phyloP scores from a whole-genome alignment of 2,329 filamentous ascomycete genomes.

The Mycosphaerella arachidis region DNA sequence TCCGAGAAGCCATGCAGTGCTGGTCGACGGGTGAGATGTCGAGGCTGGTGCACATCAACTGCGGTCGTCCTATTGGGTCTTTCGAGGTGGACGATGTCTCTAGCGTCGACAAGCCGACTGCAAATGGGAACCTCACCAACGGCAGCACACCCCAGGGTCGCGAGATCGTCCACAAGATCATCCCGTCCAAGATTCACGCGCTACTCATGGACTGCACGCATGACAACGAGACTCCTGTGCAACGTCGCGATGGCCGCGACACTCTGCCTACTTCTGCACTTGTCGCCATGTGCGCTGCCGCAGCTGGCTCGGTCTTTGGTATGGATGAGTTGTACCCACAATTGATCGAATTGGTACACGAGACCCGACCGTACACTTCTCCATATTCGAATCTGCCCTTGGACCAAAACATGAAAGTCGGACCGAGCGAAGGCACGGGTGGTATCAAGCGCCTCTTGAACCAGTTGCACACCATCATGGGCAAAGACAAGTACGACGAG shows the following conservation, averaged over 20 bases:
- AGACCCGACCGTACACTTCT: slow-evolving; percentile 78
- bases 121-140: slow-evolving; percentile 29
- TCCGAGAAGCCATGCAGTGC: slow-evolving; percentile 96
- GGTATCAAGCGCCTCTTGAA: slow-evolving; percentile 90
- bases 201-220: slow-evolving; percentile 99
- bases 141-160: slow-evolving; percentile 37
- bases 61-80: slow-evolving; percentile 89
- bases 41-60: slow-evolving; percentile 86
- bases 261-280: slow-evolving; percentile 91
- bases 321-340: slow-evolving; percentile 96
- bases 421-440: slow-evolving; percentile 77
- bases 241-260: slow-evolving; percentile 90
- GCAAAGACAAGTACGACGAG: slow-evolving; percentile 87
- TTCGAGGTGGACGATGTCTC: slow-evolving; percentile 90
- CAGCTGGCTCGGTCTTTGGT: slow-evolving; percentile 93
- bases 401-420: slow-evolving; percentile 53
- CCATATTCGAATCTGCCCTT: slow-evolving; percentile 57
- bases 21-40: slow-evolving; percentile 94
- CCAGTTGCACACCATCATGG: slow-evolving; percentile 92
- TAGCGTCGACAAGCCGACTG: slow-evolving; percentile 49
- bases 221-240: slow-evolving; percentile 92
- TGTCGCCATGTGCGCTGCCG: slow-evolving; percentile 92
- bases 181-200: slow-evolving; percentile 82
- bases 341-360: slow-evolving; percentile 86
- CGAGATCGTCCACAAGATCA: slow-evolving; percentile 74